Conservation (phyloP, 1,139 yeast species). For the Geotrichum cucujoidarum region DNA sequence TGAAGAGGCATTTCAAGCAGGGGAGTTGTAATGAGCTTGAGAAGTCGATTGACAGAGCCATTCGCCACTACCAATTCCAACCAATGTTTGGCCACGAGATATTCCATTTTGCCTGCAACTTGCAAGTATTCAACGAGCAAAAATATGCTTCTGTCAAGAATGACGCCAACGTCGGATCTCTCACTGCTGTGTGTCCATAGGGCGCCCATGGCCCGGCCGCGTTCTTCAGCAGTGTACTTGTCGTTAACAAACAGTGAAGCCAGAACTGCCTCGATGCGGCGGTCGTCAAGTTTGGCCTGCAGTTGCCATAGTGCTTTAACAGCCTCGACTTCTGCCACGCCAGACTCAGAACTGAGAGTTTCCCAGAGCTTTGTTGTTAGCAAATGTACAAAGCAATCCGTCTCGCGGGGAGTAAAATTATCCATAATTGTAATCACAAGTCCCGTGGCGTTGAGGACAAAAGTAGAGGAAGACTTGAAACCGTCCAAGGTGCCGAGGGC, state of each 20-base stretch:
- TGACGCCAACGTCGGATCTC: conserved; percentile 39
- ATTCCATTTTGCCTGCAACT: conserved; percentile 28
- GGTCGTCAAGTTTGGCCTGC: conserved; percentile 34
- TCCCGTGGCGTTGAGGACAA: conserved; percentile 47
- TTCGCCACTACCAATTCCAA: conserved; percentile 46
- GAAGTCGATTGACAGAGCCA: conserved; percentile 56
- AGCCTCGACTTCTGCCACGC: conserved; percentile 57
- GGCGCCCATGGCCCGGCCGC: conserved; percentile 35
- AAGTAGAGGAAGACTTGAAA: conserved; percentile 15
- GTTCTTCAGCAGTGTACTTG: conserved; percentile 20
- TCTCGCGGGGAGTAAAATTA: conserved; percentile 23
- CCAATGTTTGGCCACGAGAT: conserved; percentile 52
- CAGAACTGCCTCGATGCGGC: conserved; percentile 38
- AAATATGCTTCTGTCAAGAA: conserved; percentile 63
- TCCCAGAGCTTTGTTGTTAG: conserved; percentile 21
- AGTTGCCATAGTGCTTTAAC: conserved; percentile 45
- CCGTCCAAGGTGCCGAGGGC: conserved; percentile 29
- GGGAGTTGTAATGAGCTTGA: conserved; percentile 53
- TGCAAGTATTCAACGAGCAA: conserved; percentile 60
- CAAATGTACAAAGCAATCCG: conserved; percentile 23
- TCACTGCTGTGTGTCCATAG: conserved; percentile 43
- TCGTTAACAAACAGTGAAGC: conserved; percentile 32
- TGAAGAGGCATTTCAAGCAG: conserved; percentile 37
- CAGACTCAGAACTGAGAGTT: conserved; percentile 43
- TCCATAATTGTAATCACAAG: conserved; percentile 42